phyloP scores from a whole-genome alignment of 192 early-diverging fungal species.

The Paraglomus occultum region DNA sequence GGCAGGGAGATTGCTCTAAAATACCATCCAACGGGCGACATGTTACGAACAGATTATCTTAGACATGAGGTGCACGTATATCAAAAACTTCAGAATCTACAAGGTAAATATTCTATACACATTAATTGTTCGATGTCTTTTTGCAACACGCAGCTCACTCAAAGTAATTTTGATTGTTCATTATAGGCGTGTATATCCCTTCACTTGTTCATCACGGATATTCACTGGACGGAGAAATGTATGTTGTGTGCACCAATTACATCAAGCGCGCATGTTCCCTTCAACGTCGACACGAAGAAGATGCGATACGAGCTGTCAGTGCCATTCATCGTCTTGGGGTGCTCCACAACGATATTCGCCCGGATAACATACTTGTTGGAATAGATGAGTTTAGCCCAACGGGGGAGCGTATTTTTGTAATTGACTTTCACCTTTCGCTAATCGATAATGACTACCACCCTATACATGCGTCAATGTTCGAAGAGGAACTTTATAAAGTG shows the following conservation, averaged over 20 bases:
- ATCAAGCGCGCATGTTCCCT: not conserved
- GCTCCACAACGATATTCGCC: constrained; percentile 31
- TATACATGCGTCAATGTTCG: too few species aligned
- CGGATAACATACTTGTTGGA: constrained; percentile 28
- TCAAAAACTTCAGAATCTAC: constrained; percentile 17
- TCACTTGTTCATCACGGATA: not conserved
- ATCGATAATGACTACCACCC: not conserved
- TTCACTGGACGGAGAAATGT: not conserved
- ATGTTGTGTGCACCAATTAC: constrained; percentile 2
- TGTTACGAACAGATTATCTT: not conserved
- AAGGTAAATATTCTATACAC: not conserved
- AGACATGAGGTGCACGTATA: constrained; percentile 34
- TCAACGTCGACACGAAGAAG: not conserved
- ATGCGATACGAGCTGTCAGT: not conserved
- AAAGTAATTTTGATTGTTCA: too few species aligned
- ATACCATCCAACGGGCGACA: not conserved
- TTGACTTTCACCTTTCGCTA: not conserved
- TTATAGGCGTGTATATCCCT: not conserved
- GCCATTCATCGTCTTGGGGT: constrained; percentile 32
- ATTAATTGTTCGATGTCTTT: too few species aligned
- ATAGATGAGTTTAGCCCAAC: not conserved
- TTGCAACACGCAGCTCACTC: too few species aligned
- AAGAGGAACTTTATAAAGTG: too few species aligned
- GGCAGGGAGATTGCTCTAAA: not conserved
- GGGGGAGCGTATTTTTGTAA: constrained; percentile 7